Percentiles rank a stretch among this genome's conserved stretches.
phyloP scores from a whole-genome alignment of 208 protist species.

The Strigomonas galati region DNA sequence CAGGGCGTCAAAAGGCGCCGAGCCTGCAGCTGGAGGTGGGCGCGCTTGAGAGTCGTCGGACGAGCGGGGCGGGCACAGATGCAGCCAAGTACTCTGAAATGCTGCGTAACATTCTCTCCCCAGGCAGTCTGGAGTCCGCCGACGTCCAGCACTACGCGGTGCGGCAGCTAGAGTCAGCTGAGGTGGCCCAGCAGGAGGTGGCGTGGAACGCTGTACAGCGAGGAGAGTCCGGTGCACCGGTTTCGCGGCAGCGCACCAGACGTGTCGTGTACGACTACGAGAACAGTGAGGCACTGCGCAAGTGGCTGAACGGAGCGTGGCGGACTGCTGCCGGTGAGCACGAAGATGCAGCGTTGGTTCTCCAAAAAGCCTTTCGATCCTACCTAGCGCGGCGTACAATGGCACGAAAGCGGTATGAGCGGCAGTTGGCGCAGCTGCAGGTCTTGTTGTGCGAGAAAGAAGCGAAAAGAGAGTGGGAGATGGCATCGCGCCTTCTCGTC shows the following conservation, averaged over 20 bases:
- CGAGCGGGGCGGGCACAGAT: not conserved
- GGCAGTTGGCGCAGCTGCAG: slow-evolving; percentile 36
- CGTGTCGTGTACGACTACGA: slow-evolving; percentile 46
- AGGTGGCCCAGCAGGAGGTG: slow-evolving; percentile 6
- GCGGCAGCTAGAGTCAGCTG: not conserved
- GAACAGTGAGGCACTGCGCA: slow-evolving; percentile 33
- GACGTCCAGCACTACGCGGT: not conserved
- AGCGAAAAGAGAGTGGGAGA: slow-evolving; percentile 34
- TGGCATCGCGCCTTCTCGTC: slow-evolving; percentile 17
- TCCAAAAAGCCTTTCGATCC: slow-evolving; percentile 73
- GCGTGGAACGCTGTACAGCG: slow-evolving; percentile 8
- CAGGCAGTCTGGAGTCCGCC: not conserved
- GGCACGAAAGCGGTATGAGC: slow-evolving; percentile 33
- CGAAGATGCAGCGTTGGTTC: slow-evolving; percentile 74
- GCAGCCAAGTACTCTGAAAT: not conserved
- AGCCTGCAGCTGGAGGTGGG: not conserved
- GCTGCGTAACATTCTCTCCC: not conserved
- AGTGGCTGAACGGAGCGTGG: slow-evolving; percentile 70
- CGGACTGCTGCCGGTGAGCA: slow-evolving; percentile 69
- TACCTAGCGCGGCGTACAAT: slow-evolving; percentile 42
- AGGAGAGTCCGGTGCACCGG: not conserved
- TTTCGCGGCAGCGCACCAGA: not conserved
- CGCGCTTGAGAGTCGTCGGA: not conserved
- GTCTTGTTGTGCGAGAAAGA: slow-evolving; percentile 41
- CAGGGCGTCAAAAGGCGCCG: not conserved